Evolutionary conservation across 2,329 filamentous ascomycete species (phyloP).

Genomic region (Botrytis fabae): DNA sequence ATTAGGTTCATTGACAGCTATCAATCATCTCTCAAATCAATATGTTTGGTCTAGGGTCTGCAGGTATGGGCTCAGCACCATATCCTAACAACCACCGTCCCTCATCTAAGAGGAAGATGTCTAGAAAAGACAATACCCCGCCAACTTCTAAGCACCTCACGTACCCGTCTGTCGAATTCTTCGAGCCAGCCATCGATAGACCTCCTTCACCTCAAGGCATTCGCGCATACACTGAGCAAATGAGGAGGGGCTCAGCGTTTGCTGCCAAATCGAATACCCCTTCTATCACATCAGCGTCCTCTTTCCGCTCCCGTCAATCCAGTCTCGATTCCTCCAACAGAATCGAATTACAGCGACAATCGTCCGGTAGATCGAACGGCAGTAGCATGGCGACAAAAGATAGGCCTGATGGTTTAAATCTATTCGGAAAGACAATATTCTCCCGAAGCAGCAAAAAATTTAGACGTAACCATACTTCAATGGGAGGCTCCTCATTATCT

Average conservation of each 20-base stretch:
- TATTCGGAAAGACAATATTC: conserved; percentile 57
- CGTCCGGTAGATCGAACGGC: conserved; percentile 56
- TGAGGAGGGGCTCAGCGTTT: conserved; percentile 54
- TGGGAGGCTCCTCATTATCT: conserved; percentile 27
- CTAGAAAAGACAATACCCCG: conserved; percentile 12
- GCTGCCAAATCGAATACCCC: conserved; percentile 49
- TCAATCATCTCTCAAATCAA: conserved; percentile 8
- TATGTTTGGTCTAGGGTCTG: conserved; percentile 22
- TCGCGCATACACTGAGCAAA: conserved; percentile 58
- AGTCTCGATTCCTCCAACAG: conserved; percentile 34
- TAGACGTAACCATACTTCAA: conserved; percentile 49
- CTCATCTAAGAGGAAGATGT: conserved; percentile 16
- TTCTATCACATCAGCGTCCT: conserved; percentile 58
- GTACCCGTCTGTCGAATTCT: conserved; percentile 43
- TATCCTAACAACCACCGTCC: conserved; percentile 1
- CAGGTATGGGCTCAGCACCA: conserved; percentile 11
- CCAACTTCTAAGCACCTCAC: conserved; percentile 10
- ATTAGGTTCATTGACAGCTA: conserved; percentile 18
- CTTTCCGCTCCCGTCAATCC: conserved; percentile 49
- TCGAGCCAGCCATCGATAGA: conserved; percentile 60
- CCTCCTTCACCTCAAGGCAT: conserved; percentile 61
- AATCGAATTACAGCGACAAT: conserved; percentile 53
- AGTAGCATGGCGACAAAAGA: conserved; percentile 54
- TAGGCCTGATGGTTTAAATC: conserved; percentile 59
- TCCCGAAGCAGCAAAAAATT: conserved; percentile 51